Percentiles rank a stretch among this genome's conserved stretches.
These are phyloP conservation scores for Fomitiporia mediterranea DNA, from an alignment of 1,284 basidiomycete genomes.

Conservation along the genomic window DNA sequence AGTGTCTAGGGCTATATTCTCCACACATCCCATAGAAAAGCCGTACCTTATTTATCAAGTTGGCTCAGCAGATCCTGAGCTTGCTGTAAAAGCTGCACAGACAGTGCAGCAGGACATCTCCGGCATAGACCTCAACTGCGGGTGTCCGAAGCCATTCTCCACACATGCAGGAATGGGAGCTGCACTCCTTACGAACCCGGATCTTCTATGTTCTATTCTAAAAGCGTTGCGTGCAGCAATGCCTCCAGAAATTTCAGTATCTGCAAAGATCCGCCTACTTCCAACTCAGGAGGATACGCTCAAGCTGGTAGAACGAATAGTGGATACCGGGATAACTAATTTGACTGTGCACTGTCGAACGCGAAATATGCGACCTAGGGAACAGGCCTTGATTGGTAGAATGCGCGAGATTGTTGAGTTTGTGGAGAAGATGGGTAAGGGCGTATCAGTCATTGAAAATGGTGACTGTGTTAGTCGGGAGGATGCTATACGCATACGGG, in stretches of 20 bases:
- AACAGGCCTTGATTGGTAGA: conserved; percentile 76
- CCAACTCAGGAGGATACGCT: conserved; percentile 85
- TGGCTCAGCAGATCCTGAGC: conserved; percentile 82
- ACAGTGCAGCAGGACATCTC: conserved; percentile 86
- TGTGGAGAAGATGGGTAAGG: conserved; percentile 62
- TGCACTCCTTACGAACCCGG: conserved; percentile 87
- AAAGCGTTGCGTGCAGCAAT: conserved; percentile 70
- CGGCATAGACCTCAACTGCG: conserved; percentile 94
- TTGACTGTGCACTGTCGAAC: conserved; percentile 97
- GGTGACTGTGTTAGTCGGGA: conserved; percentile 84
- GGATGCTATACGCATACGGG: conserved; percentile 73
- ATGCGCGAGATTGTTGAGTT: conserved; percentile 83
- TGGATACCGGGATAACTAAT: conserved; percentile 83
- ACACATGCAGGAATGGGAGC: conserved; percentile 97
- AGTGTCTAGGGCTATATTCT: conserved; percentile 82
- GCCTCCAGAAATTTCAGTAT: conserved; percentile 75
- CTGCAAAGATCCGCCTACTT: conserved; percentile 90
- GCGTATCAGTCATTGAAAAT: conserved; percentile 87
- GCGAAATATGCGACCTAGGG: conserved; percentile 84
- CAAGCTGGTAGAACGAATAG: conserved; percentile 80
- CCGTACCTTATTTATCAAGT: conserved; percentile 90
- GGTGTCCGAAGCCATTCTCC: conserved; percentile 94
- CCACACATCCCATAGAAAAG: conserved; percentile 92
- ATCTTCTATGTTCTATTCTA: conserved; percentile 85
- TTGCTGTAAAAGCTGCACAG: conserved; percentile 89